phyloP scores from a whole-genome alignment of 2,329 filamentous ascomycete genomes.

The Fusarium annulatum region DNA sequence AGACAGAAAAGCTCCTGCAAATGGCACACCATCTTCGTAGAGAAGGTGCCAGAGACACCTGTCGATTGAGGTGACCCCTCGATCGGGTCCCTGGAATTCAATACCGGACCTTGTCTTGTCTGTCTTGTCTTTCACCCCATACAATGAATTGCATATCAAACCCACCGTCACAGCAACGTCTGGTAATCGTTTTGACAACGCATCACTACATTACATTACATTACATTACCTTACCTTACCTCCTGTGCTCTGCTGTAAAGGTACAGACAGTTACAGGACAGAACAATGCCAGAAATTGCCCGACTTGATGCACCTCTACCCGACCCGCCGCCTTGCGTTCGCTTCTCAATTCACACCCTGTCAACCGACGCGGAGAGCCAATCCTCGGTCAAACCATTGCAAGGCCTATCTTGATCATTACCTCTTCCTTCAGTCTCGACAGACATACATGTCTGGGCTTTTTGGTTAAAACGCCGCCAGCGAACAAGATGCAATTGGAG shows the following conservation, averaged over 20 bases:
- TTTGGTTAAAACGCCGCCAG: slow-evolving; percentile 25
- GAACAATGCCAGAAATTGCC: slow-evolving; percentile 36
- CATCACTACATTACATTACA: slow-evolving; percentile 56
- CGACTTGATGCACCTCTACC: slow-evolving; percentile 47
- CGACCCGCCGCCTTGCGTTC: slow-evolving; percentile 45
- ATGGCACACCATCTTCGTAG: slow-evolving; percentile 23
- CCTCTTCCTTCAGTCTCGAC: slow-evolving; percentile 12
- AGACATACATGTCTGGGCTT: slow-evolving; percentile 24
- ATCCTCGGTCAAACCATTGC: slow-evolving; percentile 32
- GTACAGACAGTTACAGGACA: slow-evolving; percentile 24
- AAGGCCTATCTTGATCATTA: slow-evolving; percentile 30
- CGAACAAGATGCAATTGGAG: slow-evolving; percentile 40
- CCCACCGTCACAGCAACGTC: slow-evolving; percentile 46
- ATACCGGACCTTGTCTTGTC: slow-evolving; percentile 23
- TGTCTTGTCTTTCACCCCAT: slow-evolving; percentile 15
- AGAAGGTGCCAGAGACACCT: slow-evolving; percentile 26
- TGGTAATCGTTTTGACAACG: slow-evolving; percentile 60
- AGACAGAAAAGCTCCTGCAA: slow-evolving; percentile 7
- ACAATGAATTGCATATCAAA: slow-evolving; percentile 34
- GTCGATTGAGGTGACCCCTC: slow-evolving; percentile 22
- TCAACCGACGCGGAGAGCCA: slow-evolving; percentile 24
- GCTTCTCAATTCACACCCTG: slow-evolving; percentile 38
- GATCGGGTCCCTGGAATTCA: slow-evolving; percentile 35
- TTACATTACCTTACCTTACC: slow-evolving; percentile 48
- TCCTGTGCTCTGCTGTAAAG: slow-evolving; percentile 26